Evolutionary conservation across 805 yeast genomes (phyloP).

Genomic region (Kazachstania kunashirensis): DNA sequence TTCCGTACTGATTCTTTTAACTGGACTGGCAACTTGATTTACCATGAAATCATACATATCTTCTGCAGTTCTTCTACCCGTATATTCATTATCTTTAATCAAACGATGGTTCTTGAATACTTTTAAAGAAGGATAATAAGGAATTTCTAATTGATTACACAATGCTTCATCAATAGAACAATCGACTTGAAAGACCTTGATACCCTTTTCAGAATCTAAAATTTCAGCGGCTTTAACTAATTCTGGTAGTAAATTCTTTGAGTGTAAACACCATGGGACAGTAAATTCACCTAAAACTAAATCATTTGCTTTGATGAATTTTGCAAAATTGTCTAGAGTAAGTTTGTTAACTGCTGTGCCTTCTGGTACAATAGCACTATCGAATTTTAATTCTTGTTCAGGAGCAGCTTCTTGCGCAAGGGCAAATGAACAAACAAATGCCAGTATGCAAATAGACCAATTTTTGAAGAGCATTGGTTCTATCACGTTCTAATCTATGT

Average conservation of each 20-base stretch:
- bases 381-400: not conserved
- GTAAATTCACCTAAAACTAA: constrained; percentile 77
- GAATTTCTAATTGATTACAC: constrained; percentile 56
- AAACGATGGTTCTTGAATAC: constrained; percentile 48
- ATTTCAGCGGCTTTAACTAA: constrained; percentile 66
- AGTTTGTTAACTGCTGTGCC: constrained; percentile 79
- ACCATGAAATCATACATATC: constrained; percentile 71
- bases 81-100: constrained; percentile 48
- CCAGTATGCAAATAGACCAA: not conserved
- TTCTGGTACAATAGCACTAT: constrained; percentile 64
- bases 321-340: constrained; percentile 52
- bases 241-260: constrained; percentile 76
- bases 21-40: constrained; percentile 72
- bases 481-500: too few species aligned
- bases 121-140: constrained; percentile 76
- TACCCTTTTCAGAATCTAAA: constrained; percentile 45
- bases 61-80: constrained; percentile 72
- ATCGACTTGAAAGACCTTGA: constrained; percentile 72
- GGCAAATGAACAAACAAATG: not conserved
- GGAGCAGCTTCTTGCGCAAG: not conserved
- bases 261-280: constrained; percentile 97
- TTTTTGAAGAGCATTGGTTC: not conserved
- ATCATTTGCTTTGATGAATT: constrained; percentile 60
- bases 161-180: constrained; percentile 67
- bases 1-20: constrained; percentile 38